Conservation (phyloP, 257 asterid genomes). For the Hygrophila difformis region DNA sequence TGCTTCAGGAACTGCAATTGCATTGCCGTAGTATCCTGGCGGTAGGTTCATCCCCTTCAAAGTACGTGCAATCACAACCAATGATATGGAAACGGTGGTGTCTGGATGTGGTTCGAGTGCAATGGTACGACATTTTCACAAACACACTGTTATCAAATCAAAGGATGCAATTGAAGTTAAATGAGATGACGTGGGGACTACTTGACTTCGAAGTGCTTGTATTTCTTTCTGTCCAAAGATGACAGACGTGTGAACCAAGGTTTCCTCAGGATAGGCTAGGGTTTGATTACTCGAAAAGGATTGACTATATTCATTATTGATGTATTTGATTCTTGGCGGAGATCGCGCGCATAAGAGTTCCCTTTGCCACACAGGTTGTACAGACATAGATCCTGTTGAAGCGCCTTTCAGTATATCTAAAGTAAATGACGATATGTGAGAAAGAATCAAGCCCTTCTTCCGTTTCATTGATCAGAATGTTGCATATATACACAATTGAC, state of each 20-base stretch:
- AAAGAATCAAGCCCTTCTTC: no score
- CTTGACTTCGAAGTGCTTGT: neutral
- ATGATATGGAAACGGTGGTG: conserved; percentile 7
- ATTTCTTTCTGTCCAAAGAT: conserved; percentile 6
- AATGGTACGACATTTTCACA: conserved; percentile 17
- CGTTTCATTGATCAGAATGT: no score
- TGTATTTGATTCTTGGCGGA: no score
- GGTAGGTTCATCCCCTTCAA: neutral
- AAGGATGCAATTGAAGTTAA: neutral
- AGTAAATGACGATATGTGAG: no score
- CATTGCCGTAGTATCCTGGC: conserved; percentile 18
- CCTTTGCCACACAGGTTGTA: no score
- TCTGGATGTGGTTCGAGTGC: neutral
- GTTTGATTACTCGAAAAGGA: neutral
- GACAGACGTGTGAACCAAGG: conserved; percentile 3
- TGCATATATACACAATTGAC: no score
- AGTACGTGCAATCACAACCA: neutral
- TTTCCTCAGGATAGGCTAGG: neutral
- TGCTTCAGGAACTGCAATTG: conserved; percentile 1
- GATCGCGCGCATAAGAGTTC: no score
- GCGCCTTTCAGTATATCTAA: no score
- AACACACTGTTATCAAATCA: conserved; percentile 3
- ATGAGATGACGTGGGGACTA: neutral
- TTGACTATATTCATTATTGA: conserved; percentile 12
- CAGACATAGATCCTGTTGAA: no score